These are phyloP conservation scores for Stagonosporopsis vannaccii DNA, from an alignment of 2,329 filamentous ascomycete species.

Conservation along the genomic window DNA sequence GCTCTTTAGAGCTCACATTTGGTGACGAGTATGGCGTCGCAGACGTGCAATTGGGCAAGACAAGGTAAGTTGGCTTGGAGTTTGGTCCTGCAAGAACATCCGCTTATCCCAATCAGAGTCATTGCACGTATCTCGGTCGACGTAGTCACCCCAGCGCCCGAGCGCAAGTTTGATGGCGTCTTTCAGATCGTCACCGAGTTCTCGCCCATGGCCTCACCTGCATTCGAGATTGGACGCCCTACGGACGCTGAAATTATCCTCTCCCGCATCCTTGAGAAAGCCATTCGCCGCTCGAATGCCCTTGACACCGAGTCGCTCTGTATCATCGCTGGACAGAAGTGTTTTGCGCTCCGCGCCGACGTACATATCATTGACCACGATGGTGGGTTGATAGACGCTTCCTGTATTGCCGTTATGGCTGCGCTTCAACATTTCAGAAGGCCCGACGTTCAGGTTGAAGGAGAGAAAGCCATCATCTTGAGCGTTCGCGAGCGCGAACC, in stretches of 20 bases:
- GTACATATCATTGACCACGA: conserved; percentile 92
- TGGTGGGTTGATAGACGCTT: conserved; percentile 85
- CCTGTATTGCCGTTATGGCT: conserved; percentile 86
- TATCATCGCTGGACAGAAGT: conserved; percentile 87
- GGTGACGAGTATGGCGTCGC: conserved; percentile 91
- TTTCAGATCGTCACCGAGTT: conserved; percentile 93
- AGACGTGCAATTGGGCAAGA: conserved; percentile 88
- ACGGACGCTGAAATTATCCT: conserved; percentile 86
- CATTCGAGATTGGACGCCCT: conserved; percentile 84
- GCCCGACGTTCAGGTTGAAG: conserved; percentile 86
- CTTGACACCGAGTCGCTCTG: conserved; percentile 96
- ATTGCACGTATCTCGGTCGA: conserved; percentile 86
- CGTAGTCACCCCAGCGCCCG: conserved; percentile 82
- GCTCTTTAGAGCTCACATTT: conserved; percentile 78
- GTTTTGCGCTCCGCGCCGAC: conserved; percentile 90
- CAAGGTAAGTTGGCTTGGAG: conserved; percentile 65
- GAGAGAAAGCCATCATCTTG: conserved; percentile 84
- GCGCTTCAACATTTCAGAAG: conserved; percentile 90
- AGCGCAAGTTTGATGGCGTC: conserved; percentile 93
- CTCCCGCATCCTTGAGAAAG: conserved; percentile 90
- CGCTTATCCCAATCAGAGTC: conserved; percentile 63
- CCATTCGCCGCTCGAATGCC: conserved; percentile 87
- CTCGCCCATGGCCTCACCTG: conserved; percentile 88
- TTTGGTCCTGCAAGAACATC: not conserved
- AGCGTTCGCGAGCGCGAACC: conserved; percentile 86